A percentile compares a stretch with the other conserved stretches of the same genome.
Evolutionary conservation across 2,329 filamentous ascomycete genomes (phyloP).

Genomic region (Lasiodiplodia sp.): DNA sequence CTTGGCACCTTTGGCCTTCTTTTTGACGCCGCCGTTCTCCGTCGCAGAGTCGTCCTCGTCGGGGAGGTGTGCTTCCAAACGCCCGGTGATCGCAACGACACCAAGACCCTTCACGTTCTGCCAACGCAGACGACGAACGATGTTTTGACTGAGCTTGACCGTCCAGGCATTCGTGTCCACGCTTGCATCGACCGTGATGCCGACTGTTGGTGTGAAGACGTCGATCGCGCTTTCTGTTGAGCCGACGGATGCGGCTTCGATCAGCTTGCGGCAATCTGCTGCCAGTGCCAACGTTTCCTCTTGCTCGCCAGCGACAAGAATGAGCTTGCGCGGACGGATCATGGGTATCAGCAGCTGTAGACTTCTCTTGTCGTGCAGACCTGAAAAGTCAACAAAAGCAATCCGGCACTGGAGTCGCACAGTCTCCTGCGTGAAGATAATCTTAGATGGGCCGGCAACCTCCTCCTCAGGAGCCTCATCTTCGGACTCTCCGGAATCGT

Average conservation of each 20-base stretch:
- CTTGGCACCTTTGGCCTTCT: constrained; percentile 60
- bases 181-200: constrained; percentile 81
- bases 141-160: constrained; percentile 83
- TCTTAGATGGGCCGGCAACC: constrained; percentile 75
- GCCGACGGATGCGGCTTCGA: constrained; percentile 56
- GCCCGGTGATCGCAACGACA: constrained; percentile 90
- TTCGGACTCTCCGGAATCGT: constrained; percentile 58
- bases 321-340: constrained; percentile 91
- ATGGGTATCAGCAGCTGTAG: constrained; percentile 94
- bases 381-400: constrained; percentile 89
- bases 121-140: constrained; percentile 91
- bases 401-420: constrained; percentile 77
- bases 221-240: constrained; percentile 60
- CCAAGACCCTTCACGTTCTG: constrained; percentile 89
- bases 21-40: constrained; percentile 46
- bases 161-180: constrained; percentile 98
- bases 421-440: constrained; percentile 68
- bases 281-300: constrained; percentile 79
- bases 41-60: constrained; percentile 51
- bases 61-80: constrained; percentile 59
- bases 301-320: constrained; percentile 82
- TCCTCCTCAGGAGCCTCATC: constrained; percentile 59
- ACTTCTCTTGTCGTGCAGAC: constrained; percentile 90
- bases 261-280: constrained; percentile 76
- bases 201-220: constrained; percentile 83